Conservation (phyloP, 768 basidiomycete genomes). For the Calocybe indica region DNA sequence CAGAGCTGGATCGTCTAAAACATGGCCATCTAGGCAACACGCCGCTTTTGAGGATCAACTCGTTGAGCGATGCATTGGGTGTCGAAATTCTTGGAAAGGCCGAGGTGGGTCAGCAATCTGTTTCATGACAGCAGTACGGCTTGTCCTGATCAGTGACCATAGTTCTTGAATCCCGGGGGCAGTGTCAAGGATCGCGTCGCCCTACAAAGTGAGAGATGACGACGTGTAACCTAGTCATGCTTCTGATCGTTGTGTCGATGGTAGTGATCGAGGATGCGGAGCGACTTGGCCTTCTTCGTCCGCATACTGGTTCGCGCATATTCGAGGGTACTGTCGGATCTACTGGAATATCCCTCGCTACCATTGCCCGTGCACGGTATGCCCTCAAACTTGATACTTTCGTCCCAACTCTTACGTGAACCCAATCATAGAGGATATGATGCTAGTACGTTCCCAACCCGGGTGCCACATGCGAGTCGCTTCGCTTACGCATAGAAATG, state of each 20-base stretch:
- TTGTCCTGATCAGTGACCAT: not conserved
- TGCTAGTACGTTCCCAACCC: slow-evolving; percentile 47
- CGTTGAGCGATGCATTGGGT: slow-evolving; percentile 83
- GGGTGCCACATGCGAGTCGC: not conserved
- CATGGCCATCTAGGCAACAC: slow-evolving; percentile 68
- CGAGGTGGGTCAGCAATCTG: slow-evolving; percentile 47
- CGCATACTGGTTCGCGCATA: slow-evolving; percentile 84
- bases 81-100: slow-evolving; percentile 96
- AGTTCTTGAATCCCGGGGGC: slow-evolving; percentile 97
- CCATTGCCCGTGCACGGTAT: slow-evolving; percentile 82
- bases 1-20: not conserved
- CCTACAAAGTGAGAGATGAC: slow-evolving; percentile 57
- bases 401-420: not conserved
- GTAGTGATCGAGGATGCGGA: slow-evolving; percentile 96
- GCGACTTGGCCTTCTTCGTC: slow-evolving; percentile 70
- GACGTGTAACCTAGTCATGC: too few relatives aligned
- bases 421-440: slow-evolving; percentile 68
- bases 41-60: slow-evolving; percentile 86
- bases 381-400: slow-evolving; percentile 10
- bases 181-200: slow-evolving; percentile 99
- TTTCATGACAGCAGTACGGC: not conserved
- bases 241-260: too few relatives aligned
- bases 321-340: slow-evolving; percentile 98
- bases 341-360: slow-evolving; percentile 94
- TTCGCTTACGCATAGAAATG: not conserved